Conservation (phyloP, 2,329 filamentous ascomycete species). For the Colletotrichum zoysiae region DNA sequence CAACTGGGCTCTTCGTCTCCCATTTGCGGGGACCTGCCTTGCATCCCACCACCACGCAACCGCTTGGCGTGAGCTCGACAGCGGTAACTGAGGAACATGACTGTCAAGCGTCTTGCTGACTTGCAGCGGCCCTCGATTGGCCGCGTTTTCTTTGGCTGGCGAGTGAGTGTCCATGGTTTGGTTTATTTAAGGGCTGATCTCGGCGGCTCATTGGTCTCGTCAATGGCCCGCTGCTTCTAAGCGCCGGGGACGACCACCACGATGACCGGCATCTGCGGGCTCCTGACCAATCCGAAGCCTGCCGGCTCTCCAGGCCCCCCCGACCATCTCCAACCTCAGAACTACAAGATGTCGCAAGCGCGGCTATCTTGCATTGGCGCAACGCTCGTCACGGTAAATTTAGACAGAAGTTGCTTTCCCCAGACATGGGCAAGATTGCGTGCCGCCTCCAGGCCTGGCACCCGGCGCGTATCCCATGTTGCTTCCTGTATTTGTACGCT, state of each 20-base stretch:
- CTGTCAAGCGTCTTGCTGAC: conserved; percentile 10
- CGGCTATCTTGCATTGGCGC: conserved; percentile 42
- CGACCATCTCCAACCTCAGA: conserved; percentile 18
- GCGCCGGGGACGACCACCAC: conserved; percentile 35
- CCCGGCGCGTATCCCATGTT: conserved; percentile 16
- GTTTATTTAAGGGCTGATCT: conserved; percentile 5
- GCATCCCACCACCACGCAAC: conserved; percentile 14
- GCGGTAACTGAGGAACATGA: conserved; percentile 22
- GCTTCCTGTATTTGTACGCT: conserved; percentile 34
- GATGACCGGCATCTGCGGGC: conserved; percentile 35
- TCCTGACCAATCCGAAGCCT: conserved; percentile 30
- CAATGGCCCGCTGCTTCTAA: conserved; percentile 27
- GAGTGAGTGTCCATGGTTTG: conserved; percentile 10
- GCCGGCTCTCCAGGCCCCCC: conserved; percentile 12
- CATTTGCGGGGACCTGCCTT: background rate
- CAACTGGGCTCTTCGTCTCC: background rate
- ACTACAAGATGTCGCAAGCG: conserved; percentile 32
- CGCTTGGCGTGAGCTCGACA: conserved; percentile 31
- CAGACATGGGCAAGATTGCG: conserved; percentile 18
- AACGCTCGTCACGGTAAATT: conserved; percentile 38
- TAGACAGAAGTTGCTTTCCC: conserved; percentile 17
- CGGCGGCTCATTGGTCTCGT: conserved; percentile 24
- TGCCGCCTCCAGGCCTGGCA: conserved; percentile 15
- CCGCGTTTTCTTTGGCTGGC: conserved; percentile 5
- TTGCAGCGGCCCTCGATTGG: conserved; percentile 12